Evolutionary conservation across 192 early-diverging fungal species (phyloP), one percentile per base, ranked within the genome.

Genomic region (Diversispora eburnea): DNA sequence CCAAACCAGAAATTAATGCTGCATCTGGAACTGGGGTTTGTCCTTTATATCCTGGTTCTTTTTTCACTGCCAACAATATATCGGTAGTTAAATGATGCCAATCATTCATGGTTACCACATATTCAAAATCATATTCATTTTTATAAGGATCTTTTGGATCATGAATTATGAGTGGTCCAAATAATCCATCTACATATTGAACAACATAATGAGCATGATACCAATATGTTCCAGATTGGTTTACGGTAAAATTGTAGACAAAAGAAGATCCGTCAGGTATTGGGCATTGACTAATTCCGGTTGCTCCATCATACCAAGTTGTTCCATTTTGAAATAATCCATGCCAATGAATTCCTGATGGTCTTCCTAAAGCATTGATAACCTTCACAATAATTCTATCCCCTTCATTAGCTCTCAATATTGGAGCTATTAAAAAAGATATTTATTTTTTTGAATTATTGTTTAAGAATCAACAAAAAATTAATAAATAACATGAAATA

Each of bases 181-280:
- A 85, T 60, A 94, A 80, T 49, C 92, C 94, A 68, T 95, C 92
- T 51, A 92, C 88, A 78, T 95, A 95, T 78, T 93, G 91, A 9
- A 82, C 85, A 46, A 76, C 76, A 72, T 73, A 85, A 75, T 94
- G 93, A 55, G 86, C 79, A 73, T 94, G 93, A 67, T 46, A 78
- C 57, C 82, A 83, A 63, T 79, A 86, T 62, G 85, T 86, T 72
- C 83, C 83, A 43, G 76, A 70, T 3, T 79, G 78, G 19, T 67
- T 6, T 0, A 2, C 6, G 9, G 65, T 49, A 67, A 67, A 67
- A 49, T 67, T 22, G 45, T 67, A 67, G 0, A 33, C 20, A 3
- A 67, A 67, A 22, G 42, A 46, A 4, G 1, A 3, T 6, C 20
- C 47, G 9, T 49, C 3, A 10, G 65, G 65, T 12, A 71, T 62